phyloP scores from a whole-genome alignment of 306 rosid genomes.

The Trichosanthes cucumerina region DNA sequence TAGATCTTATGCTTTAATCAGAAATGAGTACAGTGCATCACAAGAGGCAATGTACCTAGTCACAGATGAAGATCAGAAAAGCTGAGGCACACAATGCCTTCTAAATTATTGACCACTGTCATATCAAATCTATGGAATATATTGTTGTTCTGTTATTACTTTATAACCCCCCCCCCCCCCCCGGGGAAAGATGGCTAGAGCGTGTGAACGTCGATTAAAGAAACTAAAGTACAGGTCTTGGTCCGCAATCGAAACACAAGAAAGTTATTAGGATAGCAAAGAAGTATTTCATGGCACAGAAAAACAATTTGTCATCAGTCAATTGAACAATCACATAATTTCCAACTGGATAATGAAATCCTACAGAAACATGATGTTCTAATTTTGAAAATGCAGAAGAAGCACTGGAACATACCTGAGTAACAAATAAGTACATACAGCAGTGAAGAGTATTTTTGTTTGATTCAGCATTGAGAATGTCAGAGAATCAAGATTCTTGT shows the following conservation, averaged over 20 bases:
- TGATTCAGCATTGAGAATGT: conserved; percentile 94
- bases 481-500: conserved; percentile 90
- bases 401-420: conserved; percentile 48
- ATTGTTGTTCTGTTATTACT: neutral
- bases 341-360: neutral
- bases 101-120: neutral
- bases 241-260: neutral
- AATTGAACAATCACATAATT: neutral
- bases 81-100: neutral
- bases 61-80: neutral
- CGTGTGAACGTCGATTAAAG: neutral
- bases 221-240: neutral
- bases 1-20: neutral
- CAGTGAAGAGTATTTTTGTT: conserved; percentile 89
- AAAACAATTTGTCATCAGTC: conserved; percentile 4
- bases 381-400: neutral
- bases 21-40: neutral
- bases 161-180: neutral
- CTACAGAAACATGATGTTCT: neutral
- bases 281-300: neutral
- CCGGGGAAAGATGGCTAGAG: neutral
- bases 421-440: conserved; percentile 64
- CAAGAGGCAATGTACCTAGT: neutral
- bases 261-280: neutral
- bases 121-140: neutral